These are phyloP conservation scores for Vitis amurensis DNA, from an alignment of 164 flowering plant genomes.

Conservation along the genomic window DNA sequence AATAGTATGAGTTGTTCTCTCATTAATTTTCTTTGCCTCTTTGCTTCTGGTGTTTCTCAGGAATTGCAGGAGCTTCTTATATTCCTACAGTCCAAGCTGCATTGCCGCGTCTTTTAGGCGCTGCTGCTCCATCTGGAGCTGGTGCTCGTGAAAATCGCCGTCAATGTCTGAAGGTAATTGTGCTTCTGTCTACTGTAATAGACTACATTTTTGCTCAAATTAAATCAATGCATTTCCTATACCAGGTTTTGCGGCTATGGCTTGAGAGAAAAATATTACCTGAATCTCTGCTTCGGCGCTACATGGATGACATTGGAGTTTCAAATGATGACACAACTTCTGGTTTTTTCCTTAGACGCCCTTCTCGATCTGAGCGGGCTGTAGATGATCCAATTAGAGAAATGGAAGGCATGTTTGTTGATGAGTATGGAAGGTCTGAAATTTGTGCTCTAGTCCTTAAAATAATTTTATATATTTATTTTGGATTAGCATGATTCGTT, in stretches of 20 bases:
- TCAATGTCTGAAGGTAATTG: conserved; percentile 82
- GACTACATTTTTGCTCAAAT: neutral
- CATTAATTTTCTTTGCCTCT: neutral
- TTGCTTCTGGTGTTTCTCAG: conserved; percentile 32
- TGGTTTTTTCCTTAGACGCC: conserved; percentile 68
- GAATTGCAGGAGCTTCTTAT: conserved; percentile 93
- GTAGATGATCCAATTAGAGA: conserved; percentile 98
- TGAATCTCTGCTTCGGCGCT: conserved; percentile 69
- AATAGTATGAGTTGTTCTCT: no score
- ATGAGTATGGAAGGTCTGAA: conserved; percentile 94
- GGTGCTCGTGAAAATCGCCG: conserved; percentile 96
- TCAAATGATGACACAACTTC: conserved; percentile 63
- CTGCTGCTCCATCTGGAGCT: conserved; percentile 92
- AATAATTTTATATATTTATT: neutral
- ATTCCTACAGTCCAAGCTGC: conserved; percentile 92
- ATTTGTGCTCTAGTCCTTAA: neutral
- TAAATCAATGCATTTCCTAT: conserved; percentile 3
- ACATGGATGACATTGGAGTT: conserved; percentile 83
- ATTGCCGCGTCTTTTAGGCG: conserved; percentile 87
- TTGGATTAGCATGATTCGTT: neutral
- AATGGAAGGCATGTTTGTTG: conserved; percentile 98
- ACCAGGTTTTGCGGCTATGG: conserved; percentile 91
- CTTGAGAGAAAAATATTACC: conserved; percentile 95
- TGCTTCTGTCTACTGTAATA: neutral
- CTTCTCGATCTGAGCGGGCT: conserved; percentile 88